Base-by-base conservation (phyloP, 2,329 filamentous ascomycete genomes). In the Cephalotrichum gorgonifer region DNA sequence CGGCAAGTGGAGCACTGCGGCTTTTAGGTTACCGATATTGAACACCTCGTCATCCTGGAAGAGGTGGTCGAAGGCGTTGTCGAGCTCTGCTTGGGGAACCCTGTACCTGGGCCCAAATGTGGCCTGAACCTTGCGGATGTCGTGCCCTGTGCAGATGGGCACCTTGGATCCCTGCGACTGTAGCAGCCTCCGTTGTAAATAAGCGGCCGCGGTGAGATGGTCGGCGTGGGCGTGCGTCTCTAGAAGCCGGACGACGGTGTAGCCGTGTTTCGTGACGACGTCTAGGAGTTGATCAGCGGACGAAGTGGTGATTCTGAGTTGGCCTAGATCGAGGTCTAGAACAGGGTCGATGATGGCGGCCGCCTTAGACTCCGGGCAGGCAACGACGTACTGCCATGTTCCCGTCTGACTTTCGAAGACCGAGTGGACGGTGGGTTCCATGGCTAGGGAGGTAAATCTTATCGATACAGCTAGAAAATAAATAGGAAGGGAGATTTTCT, bases 181-280 rank as follows among this genome's bases (percentile, higher is more conserved):
- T 0, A 57, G 53, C 0, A 81, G 64, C 2, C 56, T 59, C 1
- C 61, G 58, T 54, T 80, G 76, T 0, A 85, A 66, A 56, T 83
- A 84, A 4, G 69, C 67, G 0, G 79, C 69, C 0, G 80, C 73
- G 1, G 77, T 83, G 0, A 83, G 53, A 51, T 83, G 78, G 49
- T 83, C 76, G 3, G 78, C 78, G 52, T 82, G 76, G 0, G 69
- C 73, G 57, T 85, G 80, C 0, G 81, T 84, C 54, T 85, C 81
- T 2, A 84, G 67, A n/a, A 85, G 76, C 38, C 60, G 63, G 1
- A 66, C 63, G 9, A 83, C 57, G 0, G 53, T 66, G 56, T 81
- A 81, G 1, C 63, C 63, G 1, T 73, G 59, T 2, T 70, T 55
- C 4, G 57, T 54, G 6, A 78, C 58, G 0, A 74, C 23, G 0